Percentiles rank a stretch among this genome's conserved stretches.
These are phyloP conservation scores for Zygotorulaspora danielsina DNA, from an alignment of 805 yeast species.

Conservation along the genomic window DNA sequence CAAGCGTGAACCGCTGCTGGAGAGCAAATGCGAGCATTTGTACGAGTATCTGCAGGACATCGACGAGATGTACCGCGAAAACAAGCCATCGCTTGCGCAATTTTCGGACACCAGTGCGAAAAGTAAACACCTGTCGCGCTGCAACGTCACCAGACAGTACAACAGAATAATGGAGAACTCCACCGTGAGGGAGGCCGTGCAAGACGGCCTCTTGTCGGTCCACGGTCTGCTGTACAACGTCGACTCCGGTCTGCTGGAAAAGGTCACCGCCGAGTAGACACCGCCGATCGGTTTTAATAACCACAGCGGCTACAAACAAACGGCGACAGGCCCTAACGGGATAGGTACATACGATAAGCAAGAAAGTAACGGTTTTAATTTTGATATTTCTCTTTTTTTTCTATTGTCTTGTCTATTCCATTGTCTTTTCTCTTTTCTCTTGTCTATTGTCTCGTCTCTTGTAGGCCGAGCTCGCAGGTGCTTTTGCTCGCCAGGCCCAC, in stretches of 20 bases:
- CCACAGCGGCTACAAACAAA: too few species aligned
- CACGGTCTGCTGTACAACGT: conserved; percentile 86
- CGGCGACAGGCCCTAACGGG: too few species aligned
- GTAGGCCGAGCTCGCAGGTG: too few species aligned
- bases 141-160: conserved; percentile 71
- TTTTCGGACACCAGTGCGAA: conserved; percentile 48
- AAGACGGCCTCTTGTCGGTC: conserved; percentile 61
- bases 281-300: too few species aligned
- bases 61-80: conserved; percentile 62
- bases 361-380: too few species aligned
- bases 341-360: too few species aligned
- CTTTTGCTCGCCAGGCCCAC: too few species aligned
- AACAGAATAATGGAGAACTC: conserved; percentile 52
- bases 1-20: conserved; percentile 33
- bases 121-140: conserved; percentile 63
- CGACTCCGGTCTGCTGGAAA: conserved; percentile 59
- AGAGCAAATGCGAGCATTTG: conserved; percentile 36
- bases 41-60: conserved; percentile 52
- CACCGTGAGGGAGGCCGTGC: conserved; percentile 61
- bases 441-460: too few species aligned
- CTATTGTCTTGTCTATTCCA: too few species aligned
- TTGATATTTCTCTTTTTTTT: too few species aligned
- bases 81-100: conserved; percentile 46
- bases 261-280: conserved; percentile 4
- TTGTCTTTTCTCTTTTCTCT: too few species aligned